A percentile compares a stretch with the other conserved stretches of the same genome.
These are phyloP conservation scores for Teunomyces kruisii DNA, from an alignment of 805 yeast species.

Conservation along the genomic window DNA sequence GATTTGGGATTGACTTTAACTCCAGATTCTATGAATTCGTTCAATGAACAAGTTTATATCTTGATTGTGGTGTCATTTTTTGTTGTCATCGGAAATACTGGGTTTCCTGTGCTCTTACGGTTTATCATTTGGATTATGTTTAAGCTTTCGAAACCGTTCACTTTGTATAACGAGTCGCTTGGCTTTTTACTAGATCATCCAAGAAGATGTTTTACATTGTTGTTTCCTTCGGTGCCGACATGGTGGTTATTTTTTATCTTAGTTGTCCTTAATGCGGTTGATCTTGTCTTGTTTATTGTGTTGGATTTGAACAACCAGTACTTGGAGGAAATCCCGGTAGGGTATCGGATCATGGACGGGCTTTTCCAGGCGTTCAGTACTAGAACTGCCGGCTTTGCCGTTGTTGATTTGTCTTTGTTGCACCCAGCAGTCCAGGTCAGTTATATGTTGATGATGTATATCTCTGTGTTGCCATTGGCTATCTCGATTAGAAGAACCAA, in stretches of 20 bases:
- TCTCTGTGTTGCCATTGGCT: conserved; percentile 93
- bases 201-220: conserved; percentile 89
- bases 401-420: conserved; percentile 63
- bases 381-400: conserved; percentile 89
- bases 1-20: conserved; percentile 85
- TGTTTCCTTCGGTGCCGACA: conserved; percentile 91
- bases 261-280: conserved; percentile 69
- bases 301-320: conserved; percentile 59
- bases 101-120: conserved; percentile 83
- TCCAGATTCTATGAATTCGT: conserved; percentile 75
- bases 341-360: conserved; percentile 76
- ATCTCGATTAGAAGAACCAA: conserved; percentile 95
- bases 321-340: conserved; percentile 56
- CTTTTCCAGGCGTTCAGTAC: conserved; percentile 89
- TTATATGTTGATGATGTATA: conserved; percentile 96
- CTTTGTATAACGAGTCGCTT: conserved; percentile 68
- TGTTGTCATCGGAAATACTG: conserved; percentile 90
- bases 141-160: conserved; percentile 63
- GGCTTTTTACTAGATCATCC: conserved; percentile 93
- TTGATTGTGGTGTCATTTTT: conserved; percentile 65
- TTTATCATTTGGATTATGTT: conserved; percentile 78
- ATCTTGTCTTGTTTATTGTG: conserved; percentile 75
- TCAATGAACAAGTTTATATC: conserved; percentile 62
- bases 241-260: conserved; percentile 89
- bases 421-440: conserved; percentile 93